Evolutionary conservation across 257 asterid species (phyloP).

Genomic region (Capsicum pubescens): DNA sequence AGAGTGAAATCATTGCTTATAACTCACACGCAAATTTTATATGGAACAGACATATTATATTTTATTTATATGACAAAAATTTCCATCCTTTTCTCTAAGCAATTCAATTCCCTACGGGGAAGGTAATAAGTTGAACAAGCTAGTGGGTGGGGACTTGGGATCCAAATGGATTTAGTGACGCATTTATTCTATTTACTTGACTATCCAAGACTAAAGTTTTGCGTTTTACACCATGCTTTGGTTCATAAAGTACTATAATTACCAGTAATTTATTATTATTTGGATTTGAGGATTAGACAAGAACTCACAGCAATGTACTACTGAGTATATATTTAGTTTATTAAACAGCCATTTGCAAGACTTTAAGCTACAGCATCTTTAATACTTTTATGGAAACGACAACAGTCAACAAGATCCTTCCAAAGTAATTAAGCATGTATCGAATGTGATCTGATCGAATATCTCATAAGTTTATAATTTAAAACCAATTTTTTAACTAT

Average conservation of each 20-base stretch:
- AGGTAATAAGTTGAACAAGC: background rate
- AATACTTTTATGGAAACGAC: background rate
- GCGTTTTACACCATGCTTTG: background rate
- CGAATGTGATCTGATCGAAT: background rate
- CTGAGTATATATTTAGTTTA: background rate
- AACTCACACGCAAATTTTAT: background rate
- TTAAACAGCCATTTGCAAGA: constrained; percentile 9
- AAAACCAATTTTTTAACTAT: background rate
- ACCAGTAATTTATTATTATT: too few species aligned
- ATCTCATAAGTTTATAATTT: background rate
- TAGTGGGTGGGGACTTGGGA: background rate
- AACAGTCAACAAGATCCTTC: constrained; percentile 16
- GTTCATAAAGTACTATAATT: background rate
- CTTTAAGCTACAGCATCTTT: background rate
- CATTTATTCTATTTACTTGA: background rate
- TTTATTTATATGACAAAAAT: background rate
- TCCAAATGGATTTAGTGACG: background rate
- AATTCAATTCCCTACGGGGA: background rate
- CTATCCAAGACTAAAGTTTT: background rate
- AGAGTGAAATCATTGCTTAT: constrained; percentile 9
- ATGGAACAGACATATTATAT: background rate
- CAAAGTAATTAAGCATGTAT: background rate
- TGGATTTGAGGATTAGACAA: background rate
- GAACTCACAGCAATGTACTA: background rate
- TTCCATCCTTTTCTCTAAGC: background rate